These are phyloP conservation scores for Didymella segeticola DNA, from an alignment of 2,329 filamentous ascomycete genomes.

Conservation along the genomic window DNA sequence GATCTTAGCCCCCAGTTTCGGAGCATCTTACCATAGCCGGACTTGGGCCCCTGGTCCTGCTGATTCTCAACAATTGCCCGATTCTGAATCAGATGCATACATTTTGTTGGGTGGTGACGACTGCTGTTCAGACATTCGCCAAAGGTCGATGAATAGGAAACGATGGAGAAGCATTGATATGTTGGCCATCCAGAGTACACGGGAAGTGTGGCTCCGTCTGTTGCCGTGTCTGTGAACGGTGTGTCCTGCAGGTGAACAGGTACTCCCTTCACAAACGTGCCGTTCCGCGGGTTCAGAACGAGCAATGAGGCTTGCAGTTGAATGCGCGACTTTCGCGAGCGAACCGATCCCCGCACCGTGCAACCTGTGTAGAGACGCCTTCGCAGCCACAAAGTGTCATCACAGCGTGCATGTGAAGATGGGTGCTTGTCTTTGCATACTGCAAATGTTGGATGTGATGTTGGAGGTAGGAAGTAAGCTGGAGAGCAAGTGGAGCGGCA, in stretches of 20 bases:
- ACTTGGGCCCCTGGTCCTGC: slow-evolving; percentile 14
- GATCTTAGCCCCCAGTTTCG: slow-evolving; percentile 16
- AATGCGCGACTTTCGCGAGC: slow-evolving; percentile 38
- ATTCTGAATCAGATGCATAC: slow-evolving; percentile 25
- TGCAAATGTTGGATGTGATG: slow-evolving; percentile 6
- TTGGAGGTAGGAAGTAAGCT: neutral
- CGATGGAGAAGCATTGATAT: slow-evolving; percentile 1
- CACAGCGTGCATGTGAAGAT: slow-evolving; percentile 4
- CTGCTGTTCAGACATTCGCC: neutral
- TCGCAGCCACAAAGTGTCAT: slow-evolving; percentile 1
- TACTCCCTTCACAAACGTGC: slow-evolving; percentile 15
- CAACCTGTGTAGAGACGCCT: slow-evolving; percentile 14
- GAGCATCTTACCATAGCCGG: slow-evolving; percentile 12
- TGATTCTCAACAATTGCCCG: slow-evolving; percentile 23
- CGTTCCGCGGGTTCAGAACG: slow-evolving; percentile 18
- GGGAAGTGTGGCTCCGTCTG: neutral
- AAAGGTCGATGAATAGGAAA: neutral
- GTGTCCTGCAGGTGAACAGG: slow-evolving; percentile 14
- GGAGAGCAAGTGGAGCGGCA: neutral
- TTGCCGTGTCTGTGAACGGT: slow-evolving; percentile 7
- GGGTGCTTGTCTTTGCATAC: neutral
- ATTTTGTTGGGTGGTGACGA: slow-evolving; percentile 3
- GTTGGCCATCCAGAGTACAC: slow-evolving; percentile 4
- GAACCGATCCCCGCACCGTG: slow-evolving; percentile 16
- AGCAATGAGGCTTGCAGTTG: slow-evolving; percentile 15